Percentiles rank a stretch among this genome's conserved stretches.
phyloP scores from a whole-genome alignment of 768 basidiomycete genomes.

The Fomitopsis serialis region DNA sequence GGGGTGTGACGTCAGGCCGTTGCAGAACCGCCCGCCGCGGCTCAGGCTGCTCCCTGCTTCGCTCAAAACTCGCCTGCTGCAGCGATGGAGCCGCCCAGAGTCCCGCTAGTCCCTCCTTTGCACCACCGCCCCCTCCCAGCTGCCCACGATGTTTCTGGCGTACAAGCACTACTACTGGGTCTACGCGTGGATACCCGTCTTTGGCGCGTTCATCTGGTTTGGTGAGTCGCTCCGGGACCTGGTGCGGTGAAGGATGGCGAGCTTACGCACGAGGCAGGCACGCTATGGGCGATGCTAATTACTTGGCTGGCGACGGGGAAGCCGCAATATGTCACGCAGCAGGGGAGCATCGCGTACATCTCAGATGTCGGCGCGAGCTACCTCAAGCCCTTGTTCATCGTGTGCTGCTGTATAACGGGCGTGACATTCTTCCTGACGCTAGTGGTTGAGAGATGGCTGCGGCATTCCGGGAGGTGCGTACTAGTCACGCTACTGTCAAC shows the following conservation, averaged over 20 bases:
- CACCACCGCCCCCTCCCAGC: background rate
- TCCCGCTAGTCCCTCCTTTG: background rate
- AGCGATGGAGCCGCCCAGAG: background rate
- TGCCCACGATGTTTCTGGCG: background rate
- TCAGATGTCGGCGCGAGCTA: conserved; percentile 72
- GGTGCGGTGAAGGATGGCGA: background rate
- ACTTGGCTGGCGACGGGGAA: conserved; percentile 66
- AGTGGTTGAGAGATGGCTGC: conserved; percentile 53
- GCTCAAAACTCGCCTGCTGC: background rate
- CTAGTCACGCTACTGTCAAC: background rate
- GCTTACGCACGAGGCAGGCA: conserved; percentile 29
- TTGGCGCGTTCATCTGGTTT: conserved; percentile 63
- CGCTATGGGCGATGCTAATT: conserved; percentile 63
- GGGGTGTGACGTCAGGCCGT: background rate
- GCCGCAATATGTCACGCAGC: conserved; percentile 51
- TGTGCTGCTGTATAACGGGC: conserved; percentile 59
- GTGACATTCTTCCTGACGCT: conserved; percentile 57
- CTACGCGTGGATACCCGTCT: conserved; percentile 61
- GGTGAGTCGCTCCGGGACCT: conserved; percentile 27
- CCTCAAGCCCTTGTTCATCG: conserved; percentile 72
- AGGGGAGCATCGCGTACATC: conserved; percentile 63
- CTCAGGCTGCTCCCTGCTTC: background rate
- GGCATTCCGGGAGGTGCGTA: conserved; percentile 56
- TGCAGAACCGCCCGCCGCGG: no score
- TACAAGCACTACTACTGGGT: conserved; percentile 43